Evolutionary conservation across 1,284 basidiomycete genomes (phyloP).

Genomic region (Pseudozyma sp.): DNA sequence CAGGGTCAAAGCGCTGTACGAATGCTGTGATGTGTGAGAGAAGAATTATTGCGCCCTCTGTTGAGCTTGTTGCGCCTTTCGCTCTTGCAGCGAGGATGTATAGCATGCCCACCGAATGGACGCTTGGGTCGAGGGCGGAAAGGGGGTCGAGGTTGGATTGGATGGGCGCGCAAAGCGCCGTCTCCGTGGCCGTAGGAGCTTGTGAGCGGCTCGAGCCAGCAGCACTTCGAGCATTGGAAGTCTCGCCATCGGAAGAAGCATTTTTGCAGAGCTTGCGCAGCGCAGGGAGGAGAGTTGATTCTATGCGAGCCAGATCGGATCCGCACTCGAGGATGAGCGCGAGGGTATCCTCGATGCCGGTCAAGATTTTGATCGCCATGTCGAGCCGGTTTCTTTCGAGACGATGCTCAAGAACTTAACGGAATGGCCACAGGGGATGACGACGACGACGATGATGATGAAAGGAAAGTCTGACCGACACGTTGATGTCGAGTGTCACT

Average conservation of each 20-base stretch:
- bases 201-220: constrained; percentile 18
- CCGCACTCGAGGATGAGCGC: constrained; percentile 48
- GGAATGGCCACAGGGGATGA: too few species aligned
- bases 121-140: constrained; percentile 37
- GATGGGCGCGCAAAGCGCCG: constrained; percentile 26
- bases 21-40: constrained; percentile 34
- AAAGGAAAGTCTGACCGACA: too few species aligned
- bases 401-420: background rate
- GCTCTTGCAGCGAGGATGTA: constrained; percentile 46
- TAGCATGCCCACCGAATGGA: constrained; percentile 43
- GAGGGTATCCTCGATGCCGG: constrained; percentile 47
- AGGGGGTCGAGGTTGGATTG: constrained; percentile 42
- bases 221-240: constrained; percentile 8
- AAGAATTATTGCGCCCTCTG: constrained; percentile 15
- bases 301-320: constrained; percentile 14
- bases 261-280: constrained; percentile 34
- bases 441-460: too few species aligned
- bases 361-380: constrained; percentile 35
- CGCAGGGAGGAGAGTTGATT: constrained; percentile 36
- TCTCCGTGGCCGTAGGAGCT: constrained; percentile 5
- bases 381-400: background rate
- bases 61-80: constrained; percentile 10
- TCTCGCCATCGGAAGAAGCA: constrained; percentile 12
- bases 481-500: constrained; percentile 10
- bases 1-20: constrained; percentile 18